These are phyloP conservation scores for Avena eriantha DNA, from an alignment of 176 grass and related monocot species.

Conservation along the genomic window DNA sequence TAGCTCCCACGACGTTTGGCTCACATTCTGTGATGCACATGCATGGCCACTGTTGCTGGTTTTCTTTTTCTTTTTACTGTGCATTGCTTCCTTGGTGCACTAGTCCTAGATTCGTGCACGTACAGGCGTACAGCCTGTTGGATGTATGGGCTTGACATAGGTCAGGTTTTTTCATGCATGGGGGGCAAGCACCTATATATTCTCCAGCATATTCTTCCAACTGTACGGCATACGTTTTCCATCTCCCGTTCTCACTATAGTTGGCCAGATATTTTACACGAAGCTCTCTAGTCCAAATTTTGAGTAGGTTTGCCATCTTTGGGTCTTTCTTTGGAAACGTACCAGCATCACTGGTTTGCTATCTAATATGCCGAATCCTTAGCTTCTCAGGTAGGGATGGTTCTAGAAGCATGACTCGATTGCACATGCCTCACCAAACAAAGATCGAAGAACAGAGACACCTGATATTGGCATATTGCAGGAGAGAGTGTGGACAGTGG, in stretches of 20 bases:
- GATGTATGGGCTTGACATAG: not conserved
- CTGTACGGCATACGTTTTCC: not conserved
- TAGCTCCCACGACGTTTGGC: not conserved
- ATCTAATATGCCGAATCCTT: too few species aligned
- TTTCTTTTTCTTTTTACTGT: not conserved
- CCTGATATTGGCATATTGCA: not conserved
- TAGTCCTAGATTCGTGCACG: not conserved
- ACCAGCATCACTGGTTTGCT: too few species aligned
- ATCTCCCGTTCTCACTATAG: not conserved
- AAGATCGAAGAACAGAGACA: not conserved
- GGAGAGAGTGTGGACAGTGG: not conserved
- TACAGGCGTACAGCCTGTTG: not conserved
- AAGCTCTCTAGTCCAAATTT: too few species aligned
- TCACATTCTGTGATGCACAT: not conserved
- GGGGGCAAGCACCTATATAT: not conserved
- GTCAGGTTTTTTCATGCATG: not conserved
- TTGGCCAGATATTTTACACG: not conserved
- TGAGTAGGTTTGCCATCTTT: too few species aligned
- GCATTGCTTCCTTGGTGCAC: not conserved
- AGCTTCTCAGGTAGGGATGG: not conserved
- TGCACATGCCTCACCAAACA: not conserved
- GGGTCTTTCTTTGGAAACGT: too few species aligned
- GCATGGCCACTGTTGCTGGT: not conserved
- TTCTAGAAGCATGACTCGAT: constrained; percentile 31
- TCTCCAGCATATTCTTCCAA: constrained; percentile 13